Evolutionary conservation across 495 filamentous ascomycete species (phyloP).

Genomic region (Daldinia bambusicola): DNA sequence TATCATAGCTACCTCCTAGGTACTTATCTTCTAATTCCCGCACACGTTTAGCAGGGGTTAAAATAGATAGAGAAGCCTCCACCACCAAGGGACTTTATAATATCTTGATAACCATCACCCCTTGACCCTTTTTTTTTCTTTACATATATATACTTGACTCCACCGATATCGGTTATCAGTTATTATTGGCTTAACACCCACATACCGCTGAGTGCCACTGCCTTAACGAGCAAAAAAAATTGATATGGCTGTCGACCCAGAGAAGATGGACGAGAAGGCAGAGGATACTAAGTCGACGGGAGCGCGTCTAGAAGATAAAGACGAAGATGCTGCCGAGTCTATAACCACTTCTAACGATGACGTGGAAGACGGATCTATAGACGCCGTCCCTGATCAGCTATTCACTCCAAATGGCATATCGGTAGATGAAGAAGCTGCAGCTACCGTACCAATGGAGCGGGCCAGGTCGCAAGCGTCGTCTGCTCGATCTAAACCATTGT

Average conservation of each 20-base stretch:
- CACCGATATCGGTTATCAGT: constrained; percentile 33
- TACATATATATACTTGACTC: neutral
- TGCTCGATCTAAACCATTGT: constrained; percentile 50
- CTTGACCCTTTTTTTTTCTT: neutral
- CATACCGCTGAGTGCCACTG: neutral
- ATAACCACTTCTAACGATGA: constrained; percentile 22
- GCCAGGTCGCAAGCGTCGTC: constrained; percentile 52
- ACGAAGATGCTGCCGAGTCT: constrained; percentile 28
- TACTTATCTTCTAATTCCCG: neutral
- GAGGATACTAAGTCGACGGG: constrained; percentile 6
- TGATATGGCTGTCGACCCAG: constrained; percentile 26
- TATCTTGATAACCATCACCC: neutral
- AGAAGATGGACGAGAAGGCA: constrained; percentile 36
- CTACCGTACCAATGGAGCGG: constrained; percentile 21
- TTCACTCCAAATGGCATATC: constrained; percentile 29
- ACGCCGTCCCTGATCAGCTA: constrained; percentile 24
- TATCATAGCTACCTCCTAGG: neutral
- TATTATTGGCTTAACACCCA: neutral
- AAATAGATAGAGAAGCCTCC: neutral
- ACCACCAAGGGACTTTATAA: neutral
- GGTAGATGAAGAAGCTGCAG: constrained; percentile 36
- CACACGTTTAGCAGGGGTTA: neutral
- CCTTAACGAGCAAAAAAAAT: constrained; percentile 4
- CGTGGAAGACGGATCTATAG: constrained; percentile 30
- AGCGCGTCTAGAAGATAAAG: constrained; percentile 17